phyloP scores from a whole-genome alignment of 1,284 basidiomycete species.

The Veloporphyrellus conicus region DNA sequence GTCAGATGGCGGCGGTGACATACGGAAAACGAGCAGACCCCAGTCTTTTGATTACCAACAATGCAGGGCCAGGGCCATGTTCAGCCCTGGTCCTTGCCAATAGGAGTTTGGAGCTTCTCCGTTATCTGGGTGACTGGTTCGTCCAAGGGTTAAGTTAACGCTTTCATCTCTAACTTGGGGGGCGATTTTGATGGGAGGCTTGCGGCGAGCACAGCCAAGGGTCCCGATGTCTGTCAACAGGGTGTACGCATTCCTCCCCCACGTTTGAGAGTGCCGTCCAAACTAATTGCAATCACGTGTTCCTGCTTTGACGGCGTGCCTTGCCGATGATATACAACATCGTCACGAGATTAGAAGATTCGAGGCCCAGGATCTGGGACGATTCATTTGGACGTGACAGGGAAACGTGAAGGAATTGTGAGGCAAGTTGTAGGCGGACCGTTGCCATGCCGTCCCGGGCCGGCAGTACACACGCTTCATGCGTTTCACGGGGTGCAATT shows the following conservation, averaged over 20 bases:
- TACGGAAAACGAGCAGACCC: not conserved
- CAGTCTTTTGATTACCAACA: not conserved
- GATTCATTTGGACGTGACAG: not conserved
- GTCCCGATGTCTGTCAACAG: not conserved
- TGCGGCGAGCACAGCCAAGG: not conserved
- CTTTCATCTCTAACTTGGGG: slow-evolving; percentile 3
- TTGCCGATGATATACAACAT: not conserved
- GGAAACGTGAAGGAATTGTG: not conserved
- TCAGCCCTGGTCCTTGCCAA: not conserved
- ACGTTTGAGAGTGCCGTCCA: not conserved
- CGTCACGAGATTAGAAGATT: too few species aligned
- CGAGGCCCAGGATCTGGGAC: too few species aligned
- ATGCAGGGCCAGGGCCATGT: not conserved
- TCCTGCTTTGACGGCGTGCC: slow-evolving; percentile 4
- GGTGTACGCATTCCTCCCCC: slow-evolving; percentile 1
- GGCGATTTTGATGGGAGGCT: not conserved
- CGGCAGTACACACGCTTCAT: slow-evolving; percentile 1
- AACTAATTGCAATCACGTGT: slow-evolving; percentile 6
- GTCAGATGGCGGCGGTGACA: not conserved
- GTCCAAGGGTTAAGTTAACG: slow-evolving; percentile 1
- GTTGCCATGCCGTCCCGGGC: slow-evolving; percentile 2
- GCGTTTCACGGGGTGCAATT: not conserved
- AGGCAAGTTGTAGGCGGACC: not conserved
- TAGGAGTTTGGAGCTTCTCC: slow-evolving; percentile 3
- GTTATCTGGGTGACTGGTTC: not conserved